Evolutionary conservation across 345 rosid genomes (phyloP), one percentile per base, ranked within the genome.

Genomic region (Gossypium bickii): DNA sequence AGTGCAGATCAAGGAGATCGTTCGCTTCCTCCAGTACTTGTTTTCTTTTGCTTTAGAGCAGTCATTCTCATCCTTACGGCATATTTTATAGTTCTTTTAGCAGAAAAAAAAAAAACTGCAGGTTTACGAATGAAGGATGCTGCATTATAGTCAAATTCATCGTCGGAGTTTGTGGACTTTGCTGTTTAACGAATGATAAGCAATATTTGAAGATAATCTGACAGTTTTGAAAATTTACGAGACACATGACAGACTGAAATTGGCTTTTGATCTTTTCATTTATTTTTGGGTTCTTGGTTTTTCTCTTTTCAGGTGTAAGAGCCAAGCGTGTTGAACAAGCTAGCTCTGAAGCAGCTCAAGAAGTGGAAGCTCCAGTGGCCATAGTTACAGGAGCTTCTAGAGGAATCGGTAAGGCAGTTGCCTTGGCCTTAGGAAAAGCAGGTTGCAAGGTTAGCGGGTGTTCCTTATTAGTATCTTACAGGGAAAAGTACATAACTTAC

Each of bases 391-490:
- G n/a, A 52, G 57, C 57, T 52, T 52, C 55, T 52, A 52, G 57
- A 4, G 11, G 17, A 53, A 53, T 17, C 22, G 41, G 99, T 51
- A 95, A 72, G 85, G 91, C 99, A 27, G 80, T 95, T 80, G 99
- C 99, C 12, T 81, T 92, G 67, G 77, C 97, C 59, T 70, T 95
- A 84, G 99, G 98, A 43, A 95, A 89, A 88, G 89, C 94, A 0
- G 92, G 93, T 29, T 89, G 90, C 71, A 86, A 86, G 92, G 93
- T 88, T 67, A 45, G 80, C 24, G 22, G 10, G 5, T 52, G 12
- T 38, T 38, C 56, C 29, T 16, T 41, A 15, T 34, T 2, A 63
- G 34, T 4, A 17, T 12, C 77, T 51, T 22, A 34, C n/a, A 29
- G 24, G 9, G 38, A 58, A 58, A 11, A 12, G 4, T 51, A 20